Conservation (phyloP, 768 basidiomycete genomes). For the Calocybe indica region DNA sequence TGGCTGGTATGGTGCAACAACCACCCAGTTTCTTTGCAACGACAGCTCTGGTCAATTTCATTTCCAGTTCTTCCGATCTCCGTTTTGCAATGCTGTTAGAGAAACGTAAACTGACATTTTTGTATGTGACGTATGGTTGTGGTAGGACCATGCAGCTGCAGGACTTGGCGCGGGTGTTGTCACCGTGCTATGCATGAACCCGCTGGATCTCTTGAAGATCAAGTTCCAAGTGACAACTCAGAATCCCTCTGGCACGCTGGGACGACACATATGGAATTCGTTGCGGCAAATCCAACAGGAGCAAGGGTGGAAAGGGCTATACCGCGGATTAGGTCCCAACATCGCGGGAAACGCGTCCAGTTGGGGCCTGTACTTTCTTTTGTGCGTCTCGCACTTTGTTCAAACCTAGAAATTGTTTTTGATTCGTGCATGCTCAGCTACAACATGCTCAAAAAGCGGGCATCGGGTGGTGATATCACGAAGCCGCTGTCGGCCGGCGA, state of each 20-base stretch:
- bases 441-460: constrained; percentile 85
- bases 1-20: constrained; percentile 31
- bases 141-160: constrained; percentile 90
- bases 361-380: constrained; percentile 98
- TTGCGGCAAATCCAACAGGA: constrained; percentile 65
- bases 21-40: constrained; percentile 48
- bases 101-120: too few species aligned
- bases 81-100: not conserved
- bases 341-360: constrained; percentile 92
- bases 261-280: constrained; percentile 71
- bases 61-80: not conserved
- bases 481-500: constrained; percentile 66
- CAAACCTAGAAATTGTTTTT: not conserved
- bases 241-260: constrained; percentile 52
- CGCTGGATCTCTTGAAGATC: constrained; percentile 92
- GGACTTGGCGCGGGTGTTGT: constrained; percentile 91
- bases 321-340: constrained; percentile 87
- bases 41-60: constrained; percentile 32
- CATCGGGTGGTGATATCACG: constrained; percentile 59
- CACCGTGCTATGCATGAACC: constrained; percentile 94
- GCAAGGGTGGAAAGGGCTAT: constrained; percentile 82
- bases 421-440: constrained; percentile 48
- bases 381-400: constrained; percentile 50
- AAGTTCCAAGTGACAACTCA: constrained; percentile 85
- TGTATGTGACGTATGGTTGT: too few species aligned